phyloP scores from a whole-genome alignment of 805 yeast species.

The Deakozyma indianensis region DNA sequence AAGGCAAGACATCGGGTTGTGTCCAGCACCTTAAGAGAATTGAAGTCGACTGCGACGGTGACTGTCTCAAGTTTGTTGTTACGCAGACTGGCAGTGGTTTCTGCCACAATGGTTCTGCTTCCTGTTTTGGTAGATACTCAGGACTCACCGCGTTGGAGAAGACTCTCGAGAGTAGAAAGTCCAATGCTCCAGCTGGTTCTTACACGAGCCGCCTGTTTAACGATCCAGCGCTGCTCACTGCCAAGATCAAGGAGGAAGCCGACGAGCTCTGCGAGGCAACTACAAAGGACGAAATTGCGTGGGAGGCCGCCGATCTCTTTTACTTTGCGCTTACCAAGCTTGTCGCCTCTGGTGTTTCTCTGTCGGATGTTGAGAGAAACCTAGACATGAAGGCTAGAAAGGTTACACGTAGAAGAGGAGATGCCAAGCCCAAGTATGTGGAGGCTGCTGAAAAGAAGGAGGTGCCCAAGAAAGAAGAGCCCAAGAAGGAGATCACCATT shows the following conservation, averaged over 20 bases:
- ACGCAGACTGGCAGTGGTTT: conserved; percentile 79
- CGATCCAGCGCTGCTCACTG: conserved; percentile 60
- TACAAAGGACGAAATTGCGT: conserved; percentile 54
- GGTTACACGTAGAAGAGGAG: conserved; percentile 88
- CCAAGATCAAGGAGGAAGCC: conserved; percentile 87
- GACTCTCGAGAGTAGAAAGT: conserved; percentile 47
- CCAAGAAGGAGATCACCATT: conserved; percentile 9
- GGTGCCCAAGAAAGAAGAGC: conserved; percentile 8
- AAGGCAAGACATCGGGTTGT: conserved; percentile 94
- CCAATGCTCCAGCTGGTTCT: conserved; percentile 79
- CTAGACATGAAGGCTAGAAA: conserved; percentile 71
- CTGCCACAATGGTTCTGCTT: conserved; percentile 70
- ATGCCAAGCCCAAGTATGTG: conserved; percentile 75
- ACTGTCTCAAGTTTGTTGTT: conserved; percentile 76
- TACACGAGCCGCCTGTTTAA: conserved; percentile 79
- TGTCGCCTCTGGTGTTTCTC: conserved; percentile 58
- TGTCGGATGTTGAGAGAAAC: conserved; percentile 72
- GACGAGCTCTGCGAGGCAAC: conserved; percentile 87
- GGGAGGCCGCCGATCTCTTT: conserved; percentile 94
- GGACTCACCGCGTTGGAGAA: conserved; percentile 61
- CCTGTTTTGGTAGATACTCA: conserved; percentile 63
- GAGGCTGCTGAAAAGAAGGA: conserved; percentile 16
- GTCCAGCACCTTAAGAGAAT: conserved; percentile 61
- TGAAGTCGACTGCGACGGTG: conserved; percentile 82
- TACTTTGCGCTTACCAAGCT: conserved; percentile 54